Conservation (phyloP, 225 moss, liverwort and hornwort species). For the Lunularia cruciata region DNA sequence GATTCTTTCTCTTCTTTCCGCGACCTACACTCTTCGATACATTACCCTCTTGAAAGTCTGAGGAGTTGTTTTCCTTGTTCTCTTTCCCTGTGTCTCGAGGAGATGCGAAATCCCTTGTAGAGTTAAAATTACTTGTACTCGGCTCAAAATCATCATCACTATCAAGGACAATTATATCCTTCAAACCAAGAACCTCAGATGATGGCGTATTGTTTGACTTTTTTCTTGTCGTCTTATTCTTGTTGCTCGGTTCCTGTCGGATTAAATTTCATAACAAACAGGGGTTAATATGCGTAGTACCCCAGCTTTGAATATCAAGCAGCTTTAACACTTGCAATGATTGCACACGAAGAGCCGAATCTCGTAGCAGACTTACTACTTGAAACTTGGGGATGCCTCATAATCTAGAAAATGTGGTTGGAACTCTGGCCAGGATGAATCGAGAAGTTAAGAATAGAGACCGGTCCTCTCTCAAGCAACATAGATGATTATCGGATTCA, state of each 20-base stretch:
- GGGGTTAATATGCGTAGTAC: too few relatives aligned
- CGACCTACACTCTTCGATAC: background rate
- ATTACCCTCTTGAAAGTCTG: background rate
- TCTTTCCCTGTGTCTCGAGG: background rate
- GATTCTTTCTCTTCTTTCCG: slow-evolving; percentile 15
- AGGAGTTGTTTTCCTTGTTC: slow-evolving; percentile 15
- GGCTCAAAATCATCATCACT: slow-evolving; percentile 13
- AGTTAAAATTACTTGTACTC: background rate
- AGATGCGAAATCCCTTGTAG: background rate
- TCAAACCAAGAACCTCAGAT: background rate
- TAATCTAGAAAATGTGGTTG: too few relatives aligned
- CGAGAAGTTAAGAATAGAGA: background rate
- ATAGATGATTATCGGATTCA: too few relatives aligned
- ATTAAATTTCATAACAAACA: too few relatives aligned
- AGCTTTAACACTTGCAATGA: background rate
- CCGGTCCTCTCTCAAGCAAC: too few relatives aligned
- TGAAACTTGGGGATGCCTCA: too few relatives aligned
- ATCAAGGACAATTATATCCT: slow-evolving; percentile 14
- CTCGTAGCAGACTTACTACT: background rate
- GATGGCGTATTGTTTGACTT: background rate
- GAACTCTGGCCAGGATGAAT: too few relatives aligned
- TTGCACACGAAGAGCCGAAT: background rate
- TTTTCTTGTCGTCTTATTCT: background rate
- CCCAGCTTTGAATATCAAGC: background rate
- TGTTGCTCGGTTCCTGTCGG: background rate